Evolutionary conservation across 2,329 filamentous ascomycete genomes (phyloP), one percentile per base, ranked within the genome.

Genomic region (Ophiostoma tasmaniense): DNA sequence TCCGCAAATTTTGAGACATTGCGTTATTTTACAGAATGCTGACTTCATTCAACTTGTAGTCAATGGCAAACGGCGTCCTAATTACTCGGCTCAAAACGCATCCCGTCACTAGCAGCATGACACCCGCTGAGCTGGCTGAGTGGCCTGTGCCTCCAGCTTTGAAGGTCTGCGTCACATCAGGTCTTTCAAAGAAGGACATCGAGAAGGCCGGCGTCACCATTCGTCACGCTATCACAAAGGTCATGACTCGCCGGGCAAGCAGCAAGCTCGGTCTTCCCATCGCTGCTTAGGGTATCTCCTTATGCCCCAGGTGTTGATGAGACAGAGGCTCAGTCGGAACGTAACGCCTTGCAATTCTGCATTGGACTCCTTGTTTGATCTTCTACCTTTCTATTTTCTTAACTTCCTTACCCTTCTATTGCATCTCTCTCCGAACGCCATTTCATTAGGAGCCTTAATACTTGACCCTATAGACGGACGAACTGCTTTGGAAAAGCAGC

Each of bases 121-220:
- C 87, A 65, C 84, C 87, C 17, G 89, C 89, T 76, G 90, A 93
- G 45, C 84, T 87, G 64, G 84, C 87, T 61, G 84, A 84, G 45
- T 91, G 90, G 82, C 85, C 86, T 71, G 83, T 89, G n/a, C 84
- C 86, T 73, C 92, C 95, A 11, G 92, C 92, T 0, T 84, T 99
- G 71, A 97, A 98, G 80, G 87, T 98, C 14, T 98, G 94, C 76
- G 83, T 97, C 68, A 97, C 93, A 0, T 91, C 87, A 5, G 95
- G 91, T 1, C 81, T 99, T 71, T 90, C 91, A 30, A 96, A 91
- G 82, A 97, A 96, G 81, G 95, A 99, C 78, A 90, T 93, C 68
- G 96, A 99, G 81, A 97, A 96, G 82, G 92, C 95, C 0, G 95
- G 93, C 17, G 88, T 89, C 8, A 89, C 87, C 11, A 93, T 99